Evolutionary conservation across 140 eudicot genomes (phyloP).

Genomic region (Erigeron philadelphicus): DNA sequence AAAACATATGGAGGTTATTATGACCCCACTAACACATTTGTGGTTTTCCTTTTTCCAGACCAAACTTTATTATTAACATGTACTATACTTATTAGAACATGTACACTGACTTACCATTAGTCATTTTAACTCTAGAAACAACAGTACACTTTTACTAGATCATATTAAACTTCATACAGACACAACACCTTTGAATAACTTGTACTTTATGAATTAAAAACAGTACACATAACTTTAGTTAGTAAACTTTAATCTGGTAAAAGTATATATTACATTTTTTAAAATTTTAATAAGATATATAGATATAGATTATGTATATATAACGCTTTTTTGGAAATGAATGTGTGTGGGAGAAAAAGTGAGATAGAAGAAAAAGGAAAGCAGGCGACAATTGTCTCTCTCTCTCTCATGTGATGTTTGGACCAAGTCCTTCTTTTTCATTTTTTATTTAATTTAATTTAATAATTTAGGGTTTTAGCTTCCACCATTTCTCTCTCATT

Average conservation of each 20-base stretch:
- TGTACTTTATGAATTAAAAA: neutral
- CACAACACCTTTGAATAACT: accelerated
- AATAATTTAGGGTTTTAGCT: slow-evolving; percentile 49
- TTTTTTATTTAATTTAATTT: neutral
- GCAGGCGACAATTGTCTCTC: slow-evolving; percentile 34
- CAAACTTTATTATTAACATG: neutral
- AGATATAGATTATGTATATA: neutral
- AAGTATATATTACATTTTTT: neutral
- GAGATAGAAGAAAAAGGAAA: slow-evolving; percentile 27
- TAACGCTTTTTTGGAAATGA: slow-evolving; percentile 27
- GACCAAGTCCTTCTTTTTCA: slow-evolving; percentile 31
- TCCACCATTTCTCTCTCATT: neutral
- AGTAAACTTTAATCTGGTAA: neutral
- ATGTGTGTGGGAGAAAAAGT: slow-evolving; percentile 26
- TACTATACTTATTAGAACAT: neutral
- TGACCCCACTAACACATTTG: slow-evolving; percentile 22
- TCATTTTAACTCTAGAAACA: neutral
- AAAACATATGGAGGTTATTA: slow-evolving; percentile 30
- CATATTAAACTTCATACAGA: neutral
- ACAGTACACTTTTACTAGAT: neutral
- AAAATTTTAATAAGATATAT: too few species aligned
- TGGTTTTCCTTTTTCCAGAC: slow-evolving; percentile 12
- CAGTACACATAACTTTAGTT: neutral
- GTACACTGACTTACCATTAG: neutral
- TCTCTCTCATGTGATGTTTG: slow-evolving; percentile 42